Evolutionary conservation across 441 rosid genomes (phyloP).

Genomic region (Aleurites moluccanus): DNA sequence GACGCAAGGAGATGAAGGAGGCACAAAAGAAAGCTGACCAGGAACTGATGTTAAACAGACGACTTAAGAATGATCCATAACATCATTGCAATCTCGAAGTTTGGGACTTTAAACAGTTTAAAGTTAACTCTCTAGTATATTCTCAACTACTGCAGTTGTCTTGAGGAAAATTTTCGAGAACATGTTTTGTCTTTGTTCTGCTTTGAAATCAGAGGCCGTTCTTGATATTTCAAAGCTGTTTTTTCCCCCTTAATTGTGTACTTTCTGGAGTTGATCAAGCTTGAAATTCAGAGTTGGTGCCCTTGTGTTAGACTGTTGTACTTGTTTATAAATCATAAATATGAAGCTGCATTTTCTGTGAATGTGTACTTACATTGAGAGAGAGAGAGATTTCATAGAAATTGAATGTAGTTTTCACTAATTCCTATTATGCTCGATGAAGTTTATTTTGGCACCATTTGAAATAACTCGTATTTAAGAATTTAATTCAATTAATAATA

Average conservation of each 20-base stretch:
- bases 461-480: too few species aligned
- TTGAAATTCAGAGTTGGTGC: constrained; percentile 8
- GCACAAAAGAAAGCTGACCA: constrained; percentile 37
- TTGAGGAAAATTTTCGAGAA: not conserved
- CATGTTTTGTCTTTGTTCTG: not conserved
- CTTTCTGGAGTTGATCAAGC: not conserved
- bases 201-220: not conserved
- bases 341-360: not conserved
- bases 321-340: not conserved
- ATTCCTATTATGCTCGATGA: too few species aligned
- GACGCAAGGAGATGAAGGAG: constrained; percentile 40
- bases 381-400: not conserved
- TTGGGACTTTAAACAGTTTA: not conserved
- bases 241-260: not conserved
- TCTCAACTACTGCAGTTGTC: not conserved
- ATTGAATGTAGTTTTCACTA: not conserved
- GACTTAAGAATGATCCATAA: constrained; percentile 10
- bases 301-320: constrained; percentile 1
- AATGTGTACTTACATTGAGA: not conserved
- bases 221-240: not conserved
- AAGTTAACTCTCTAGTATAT: not conserved
- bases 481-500: too few species aligned
- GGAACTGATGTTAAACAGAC: constrained; percentile 25
- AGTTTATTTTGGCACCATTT: too few species aligned
- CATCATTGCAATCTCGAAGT: not conserved